A percentile compares a stretch with the other conserved stretches of the same genome.
These are phyloP conservation scores for Ilyonectria destructans DNA, from an alignment of 2,329 filamentous ascomycete species.

Conservation along the genomic window DNA sequence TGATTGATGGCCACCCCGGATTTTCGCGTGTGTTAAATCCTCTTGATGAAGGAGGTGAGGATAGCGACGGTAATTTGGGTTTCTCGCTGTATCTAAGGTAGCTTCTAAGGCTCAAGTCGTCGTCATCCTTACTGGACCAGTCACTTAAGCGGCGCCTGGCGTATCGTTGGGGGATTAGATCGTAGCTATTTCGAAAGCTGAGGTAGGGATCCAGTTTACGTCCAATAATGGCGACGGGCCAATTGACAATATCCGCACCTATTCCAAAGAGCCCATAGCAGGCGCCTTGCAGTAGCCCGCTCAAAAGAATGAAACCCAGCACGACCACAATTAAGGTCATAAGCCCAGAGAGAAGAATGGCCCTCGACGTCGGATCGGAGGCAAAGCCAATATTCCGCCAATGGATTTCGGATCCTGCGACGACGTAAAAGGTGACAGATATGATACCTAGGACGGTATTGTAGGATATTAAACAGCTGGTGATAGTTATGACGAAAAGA, in stretches of 20 bases:
- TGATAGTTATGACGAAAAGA: constrained; percentile 35
- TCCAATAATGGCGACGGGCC: constrained; percentile 43
- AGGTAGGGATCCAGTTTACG: constrained; percentile 27
- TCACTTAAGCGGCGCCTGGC: constrained; percentile 4
- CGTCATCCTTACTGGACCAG: constrained; percentile 29
- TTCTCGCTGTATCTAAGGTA: constrained; percentile 37
- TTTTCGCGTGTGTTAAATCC: neutral
- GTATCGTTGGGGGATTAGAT: constrained; percentile 35
- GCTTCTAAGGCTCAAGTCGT: neutral
- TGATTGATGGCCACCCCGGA: constrained; percentile 18
- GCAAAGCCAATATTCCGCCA: constrained; percentile 56
- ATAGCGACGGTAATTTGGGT: neutral
- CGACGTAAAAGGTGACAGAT: constrained; percentile 53
- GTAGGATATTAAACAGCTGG: constrained; percentile 38
- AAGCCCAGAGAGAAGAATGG: constrained; percentile 53
- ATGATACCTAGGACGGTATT: constrained; percentile 46
- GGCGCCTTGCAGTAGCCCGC: constrained; percentile 48
- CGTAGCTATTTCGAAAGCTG: constrained; percentile 28
- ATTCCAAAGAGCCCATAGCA: constrained; percentile 49
- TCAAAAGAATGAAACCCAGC: constrained; percentile 35
- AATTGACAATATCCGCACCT: constrained; percentile 50
- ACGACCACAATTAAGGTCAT: constrained; percentile 49
- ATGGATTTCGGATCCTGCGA: constrained; percentile 55
- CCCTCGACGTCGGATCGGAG: constrained; percentile 52
- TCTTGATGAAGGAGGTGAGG: neutral